Conservation (phyloP, 2,329 filamentous ascomycete genomes). For the Geosmithia flava region DNA sequence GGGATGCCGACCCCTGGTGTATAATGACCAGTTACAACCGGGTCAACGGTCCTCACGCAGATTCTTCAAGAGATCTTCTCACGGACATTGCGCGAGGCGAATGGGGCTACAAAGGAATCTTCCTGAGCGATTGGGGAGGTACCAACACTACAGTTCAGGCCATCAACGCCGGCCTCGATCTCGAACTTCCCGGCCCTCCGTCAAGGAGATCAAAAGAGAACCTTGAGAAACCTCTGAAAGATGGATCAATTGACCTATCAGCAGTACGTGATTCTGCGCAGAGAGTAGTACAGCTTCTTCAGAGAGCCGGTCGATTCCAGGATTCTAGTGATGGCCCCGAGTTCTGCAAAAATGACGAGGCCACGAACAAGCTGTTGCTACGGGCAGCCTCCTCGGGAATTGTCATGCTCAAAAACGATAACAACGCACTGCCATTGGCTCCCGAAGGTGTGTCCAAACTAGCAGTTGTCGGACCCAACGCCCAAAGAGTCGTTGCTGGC, state of each 20-base stretch:
- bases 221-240: conserved; percentile 36
- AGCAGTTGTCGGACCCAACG: conserved; percentile 51
- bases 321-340: conserved; percentile 44
- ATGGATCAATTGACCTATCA: conserved; percentile 30
- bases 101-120: conserved; percentile 48
- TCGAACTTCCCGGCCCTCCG: conserved; percentile 46
- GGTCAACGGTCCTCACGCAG: conserved; percentile 30
- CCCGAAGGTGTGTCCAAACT: conserved; percentile 36
- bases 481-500: conserved; percentile 53
- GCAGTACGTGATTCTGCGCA: conserved; percentile 45
- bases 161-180: conserved; percentile 41
- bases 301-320: conserved; percentile 46
- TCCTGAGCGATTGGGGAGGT: conserved; percentile 48
- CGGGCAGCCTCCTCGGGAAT: conserved; percentile 49
- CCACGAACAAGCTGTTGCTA: conserved; percentile 47
- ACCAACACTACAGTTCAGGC: conserved; percentile 43
- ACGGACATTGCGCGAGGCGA: conserved; percentile 45
- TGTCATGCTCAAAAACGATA: conserved; percentile 52
- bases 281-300: conserved; percentile 46
- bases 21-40: conserved; percentile 35
- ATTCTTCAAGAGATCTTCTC: conserved; percentile 40
- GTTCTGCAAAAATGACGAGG: conserved; percentile 40
- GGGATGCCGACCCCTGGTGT: conserved; percentile 25
- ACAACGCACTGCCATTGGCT: conserved; percentile 39
- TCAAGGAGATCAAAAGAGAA: conserved; percentile 44